phyloP scores from a whole-genome alignment of 2,329 filamentous ascomycete species.

The Fusarium ambrosium region DNA sequence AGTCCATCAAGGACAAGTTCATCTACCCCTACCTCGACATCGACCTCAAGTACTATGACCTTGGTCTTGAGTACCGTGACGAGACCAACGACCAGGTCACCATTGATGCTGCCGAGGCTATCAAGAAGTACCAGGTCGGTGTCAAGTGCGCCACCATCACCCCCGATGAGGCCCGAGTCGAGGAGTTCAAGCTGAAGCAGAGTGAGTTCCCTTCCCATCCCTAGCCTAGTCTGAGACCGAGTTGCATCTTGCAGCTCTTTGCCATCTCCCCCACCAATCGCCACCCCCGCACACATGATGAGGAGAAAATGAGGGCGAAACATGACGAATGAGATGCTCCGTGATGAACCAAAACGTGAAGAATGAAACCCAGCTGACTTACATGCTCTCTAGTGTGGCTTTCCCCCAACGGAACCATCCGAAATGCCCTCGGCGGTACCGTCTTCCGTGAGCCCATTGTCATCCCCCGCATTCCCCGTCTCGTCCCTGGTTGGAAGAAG shows the following conservation, averaged over 20 bases:
- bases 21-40: slow-evolving; percentile 96
- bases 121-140: slow-evolving; percentile 98
- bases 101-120: slow-evolving; percentile 92
- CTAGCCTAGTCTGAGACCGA: slow-evolving; percentile 7
- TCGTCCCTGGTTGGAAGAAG: slow-evolving; percentile 98
- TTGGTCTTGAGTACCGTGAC: slow-evolving; percentile 94
- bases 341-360: background rate
- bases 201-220: slow-evolving; percentile 68
- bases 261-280: slow-evolving; percentile 33
- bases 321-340: slow-evolving; percentile 31
- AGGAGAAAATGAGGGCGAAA: slow-evolving; percentile 25
- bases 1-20: slow-evolving; percentile 99
- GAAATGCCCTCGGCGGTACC: slow-evolving; percentile 85
- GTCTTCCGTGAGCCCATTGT: slow-evolving; percentile 99
- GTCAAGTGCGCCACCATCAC: slow-evolving; percentile 99
- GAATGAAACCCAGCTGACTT: slow-evolving; percentile 39
- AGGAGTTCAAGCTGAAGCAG: slow-evolving; percentile 99
- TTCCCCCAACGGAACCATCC: slow-evolving; percentile 92
- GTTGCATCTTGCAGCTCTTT: slow-evolving; percentile 32
- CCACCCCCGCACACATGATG: slow-evolving; percentile 45
- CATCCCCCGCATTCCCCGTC: slow-evolving; percentile 90
- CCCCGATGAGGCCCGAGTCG: slow-evolving; percentile 93
- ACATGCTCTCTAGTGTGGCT: slow-evolving; percentile 82
- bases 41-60: slow-evolving; percentile 98
- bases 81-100: slow-evolving; percentile 98